Conservation (phyloP, 2,329 filamentous ascomycete genomes). For the Colletotrichum sansevieriae region DNA sequence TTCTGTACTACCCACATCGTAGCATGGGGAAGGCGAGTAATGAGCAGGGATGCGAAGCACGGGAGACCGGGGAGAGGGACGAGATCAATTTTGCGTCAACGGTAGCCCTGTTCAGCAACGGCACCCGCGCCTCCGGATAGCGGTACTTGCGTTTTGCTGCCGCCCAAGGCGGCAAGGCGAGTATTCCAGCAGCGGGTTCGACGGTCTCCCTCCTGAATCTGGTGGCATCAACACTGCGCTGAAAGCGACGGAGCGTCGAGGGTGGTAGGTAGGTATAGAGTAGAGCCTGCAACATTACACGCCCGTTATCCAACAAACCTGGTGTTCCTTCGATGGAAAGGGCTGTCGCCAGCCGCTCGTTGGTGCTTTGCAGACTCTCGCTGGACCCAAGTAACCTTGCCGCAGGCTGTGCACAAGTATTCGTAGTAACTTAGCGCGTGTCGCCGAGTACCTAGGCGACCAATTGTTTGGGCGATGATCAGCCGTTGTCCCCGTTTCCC, state of each 20-base stretch:
- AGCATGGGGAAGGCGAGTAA: conserved; percentile 25
- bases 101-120: conserved; percentile 13
- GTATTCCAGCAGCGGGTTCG: no score
- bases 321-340: no score
- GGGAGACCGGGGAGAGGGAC: conserved; percentile 5
- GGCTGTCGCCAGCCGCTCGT: no score
- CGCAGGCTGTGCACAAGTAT: no score
- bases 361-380: no score
- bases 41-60: conserved; percentile 30
- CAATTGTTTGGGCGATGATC: conserved; percentile 2
- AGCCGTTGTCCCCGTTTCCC: conserved; percentile 1
- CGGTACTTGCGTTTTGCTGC: not conserved
- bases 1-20: conserved; percentile 24
- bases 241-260: no score
- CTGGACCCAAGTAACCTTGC: no score
- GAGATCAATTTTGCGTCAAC: conserved; percentile 12
- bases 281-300: no score
- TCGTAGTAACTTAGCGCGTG: not conserved
- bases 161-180: not conserved
- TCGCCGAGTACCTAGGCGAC: not conserved
- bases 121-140: conserved; percentile 10
- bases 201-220: no score
- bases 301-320: no score
- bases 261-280: no score
- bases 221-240: no score